Evolutionary conservation across 1,139 yeast species (phyloP), one percentile per base, ranked within the genome.

Genomic region (Meyerozyma smithsonii): DNA sequence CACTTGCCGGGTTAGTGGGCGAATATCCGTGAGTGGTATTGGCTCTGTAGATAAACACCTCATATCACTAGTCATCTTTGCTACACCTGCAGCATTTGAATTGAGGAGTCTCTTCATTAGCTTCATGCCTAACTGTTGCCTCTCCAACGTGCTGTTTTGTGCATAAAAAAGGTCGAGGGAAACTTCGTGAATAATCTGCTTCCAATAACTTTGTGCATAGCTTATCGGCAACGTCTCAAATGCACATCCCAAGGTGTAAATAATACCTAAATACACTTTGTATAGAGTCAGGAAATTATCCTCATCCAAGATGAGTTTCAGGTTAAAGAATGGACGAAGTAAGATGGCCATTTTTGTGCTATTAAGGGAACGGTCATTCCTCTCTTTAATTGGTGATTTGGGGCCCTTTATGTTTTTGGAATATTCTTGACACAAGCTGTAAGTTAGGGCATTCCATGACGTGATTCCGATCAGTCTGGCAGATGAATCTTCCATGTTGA

Each of bases 371-470:
- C n/a, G 36, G 12, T 21, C 19, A 11, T 16, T 10, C 21, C 16
- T 30, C 10, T 30, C 34, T n/a, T 30, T 30, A 2, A n/a, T 17
- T 3, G 34, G 34, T 11, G 34, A 30, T 58, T 64, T 8, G 57
- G 41, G 2, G 44, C 39, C 25, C 43, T 50, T 12, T 44, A 54
- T 18, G 63, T 39, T 35, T 56, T 57, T 21, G 53, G 56, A 32
- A 67, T 50, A 38, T 66, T 72, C 34, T 59, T 50, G 56, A 43
- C 72, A 69, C 7, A 69, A 42, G 39, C 60, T 64, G 50, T 64
- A 69, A 8, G 61, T 48, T 2, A 69, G 50, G 2, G 66, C 67
- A 43, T 59, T 66, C 74, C 74, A 70, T 17, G 66, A 57, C 14
- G 56, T 53, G 17, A 69, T 46, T 0, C 72, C 66, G 10, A 54